Conservation (phyloP, 176 grass and related monocot species). For the Hsuehochloa calcarea region DNA sequence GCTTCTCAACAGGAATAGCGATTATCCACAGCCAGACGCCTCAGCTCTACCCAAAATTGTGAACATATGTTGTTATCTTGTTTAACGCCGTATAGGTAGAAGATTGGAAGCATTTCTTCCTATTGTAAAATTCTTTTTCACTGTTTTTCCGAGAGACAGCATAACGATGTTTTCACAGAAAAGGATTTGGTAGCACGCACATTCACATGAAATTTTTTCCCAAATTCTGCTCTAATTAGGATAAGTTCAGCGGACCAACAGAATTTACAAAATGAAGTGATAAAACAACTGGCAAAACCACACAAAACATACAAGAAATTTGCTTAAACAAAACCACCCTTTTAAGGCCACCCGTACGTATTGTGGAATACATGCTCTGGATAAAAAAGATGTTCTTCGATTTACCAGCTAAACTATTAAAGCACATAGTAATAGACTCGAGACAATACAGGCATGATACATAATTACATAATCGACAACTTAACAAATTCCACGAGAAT, state of each 20-base stretch:
- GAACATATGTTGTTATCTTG: slow-evolving; percentile 8
- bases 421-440: neutral
- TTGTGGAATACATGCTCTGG: no score
- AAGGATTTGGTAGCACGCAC: neutral
- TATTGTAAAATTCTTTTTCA: neutral
- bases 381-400: no score
- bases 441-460: neutral
- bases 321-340: no score
- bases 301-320: no score
- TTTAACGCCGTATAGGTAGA: neutral
- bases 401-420: no score
- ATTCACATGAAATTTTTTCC: neutral
- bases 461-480: neutral
- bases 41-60: slow-evolving; percentile 43
- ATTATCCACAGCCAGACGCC: slow-evolving; percentile 52
- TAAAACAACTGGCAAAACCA: no score
- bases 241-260: neutral
- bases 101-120: neutral
- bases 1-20: slow-evolving; percentile 64
- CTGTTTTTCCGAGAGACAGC: no score
- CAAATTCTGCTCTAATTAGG: neutral
- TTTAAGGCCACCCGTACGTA: no score
- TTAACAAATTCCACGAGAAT: no score
- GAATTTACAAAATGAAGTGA: neutral
- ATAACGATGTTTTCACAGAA: neutral